Percentiles rank a stretch among this genome's conserved stretches.
Evolutionary conservation across 495 filamentous ascomycete species (phyloP).

Genomic region (Patellaria atrata): DNA sequence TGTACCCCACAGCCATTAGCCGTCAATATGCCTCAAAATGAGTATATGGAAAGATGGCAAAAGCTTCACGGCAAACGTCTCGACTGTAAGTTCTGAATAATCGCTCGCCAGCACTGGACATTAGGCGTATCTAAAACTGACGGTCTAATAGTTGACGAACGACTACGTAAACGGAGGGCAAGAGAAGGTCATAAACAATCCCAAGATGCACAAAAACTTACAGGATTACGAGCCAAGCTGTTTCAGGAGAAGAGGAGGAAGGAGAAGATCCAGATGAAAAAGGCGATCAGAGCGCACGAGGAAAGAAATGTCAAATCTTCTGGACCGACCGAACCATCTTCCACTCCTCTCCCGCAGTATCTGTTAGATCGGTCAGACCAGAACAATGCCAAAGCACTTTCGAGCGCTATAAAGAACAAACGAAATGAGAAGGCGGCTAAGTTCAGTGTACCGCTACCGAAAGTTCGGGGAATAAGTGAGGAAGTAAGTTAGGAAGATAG

Average conservation of each 20-base stretch:
- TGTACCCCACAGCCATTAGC: not conserved
- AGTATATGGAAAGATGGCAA: slow-evolving; percentile 81
- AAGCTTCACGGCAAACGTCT: slow-evolving; percentile 73
- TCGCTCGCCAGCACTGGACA: too few species aligned
- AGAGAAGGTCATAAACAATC: slow-evolving; percentile 77
- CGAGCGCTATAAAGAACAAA: slow-evolving; percentile 76
- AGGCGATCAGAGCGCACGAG: slow-evolving; percentile 85
- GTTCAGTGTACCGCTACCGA: slow-evolving; percentile 85
- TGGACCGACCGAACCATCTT: slow-evolving; percentile 55
- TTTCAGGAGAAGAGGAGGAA: slow-evolving; percentile 85
- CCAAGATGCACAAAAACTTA: slow-evolving; percentile 79
- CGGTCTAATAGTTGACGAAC: too few species aligned
- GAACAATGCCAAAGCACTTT: slow-evolving; percentile 78
- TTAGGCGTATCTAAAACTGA: too few species aligned
- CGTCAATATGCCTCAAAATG: slow-evolving; percentile 66
- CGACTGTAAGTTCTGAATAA: too few species aligned
- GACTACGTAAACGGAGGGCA: slow-evolving; percentile 70
- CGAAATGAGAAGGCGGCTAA: slow-evolving; percentile 87
- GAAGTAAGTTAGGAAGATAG: too few species aligned
- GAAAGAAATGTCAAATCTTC: slow-evolving; percentile 89
- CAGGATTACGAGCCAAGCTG: slow-evolving; percentile 83
- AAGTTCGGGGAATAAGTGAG: slow-evolving; percentile 44
- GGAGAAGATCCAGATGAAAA: slow-evolving; percentile 99
- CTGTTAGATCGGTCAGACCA: slow-evolving; percentile 79
- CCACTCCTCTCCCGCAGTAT: slow-evolving; percentile 67